Base-by-base conservation (phyloP, 257 asterid genomes). In the Linderniella brevidens region DNA sequence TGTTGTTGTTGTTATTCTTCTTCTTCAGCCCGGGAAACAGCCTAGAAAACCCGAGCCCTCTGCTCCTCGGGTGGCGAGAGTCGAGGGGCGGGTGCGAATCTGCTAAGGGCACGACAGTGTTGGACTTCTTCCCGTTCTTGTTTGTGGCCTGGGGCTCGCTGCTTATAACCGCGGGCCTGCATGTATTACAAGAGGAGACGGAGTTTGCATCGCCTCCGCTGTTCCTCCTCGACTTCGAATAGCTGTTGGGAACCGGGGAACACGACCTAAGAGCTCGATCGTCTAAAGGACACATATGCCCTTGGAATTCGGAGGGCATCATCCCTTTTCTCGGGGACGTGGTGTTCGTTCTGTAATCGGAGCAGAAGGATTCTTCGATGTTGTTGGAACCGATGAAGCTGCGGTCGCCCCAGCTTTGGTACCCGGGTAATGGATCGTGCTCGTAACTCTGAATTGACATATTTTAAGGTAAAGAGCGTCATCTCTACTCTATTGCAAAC, bases 381-480 rank as follows among this genome's bases (percentile, higher is more conserved):
- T n/a, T n/a, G n/a, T n/a, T n/a, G n/a, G n/a, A n/a, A n/a, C n/a
- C n/a, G n/a, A n/a, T n/a, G n/a, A n/a, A n/a, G n/a, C 62, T 68
- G 56, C 56, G 66, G 0, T 63, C 87, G 13, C 68, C 83, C 86
- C 90, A 78, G 49, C 63, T 57, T 43, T 69, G 75, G 54, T 74
- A 83, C 14, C 84, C 82, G 11, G 84, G 66, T 11, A 80, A 50
- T 48, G 93, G 79, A 12, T 81, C 96, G 5, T 84, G 87, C 10
- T 72, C 94, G 53, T 79, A 85, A 54, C 83, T 88, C 98, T 88
- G 87, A n/a, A n/a, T n/a, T n/a, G n/a, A n/a, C n/a, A n/a, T n/a
- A n/a, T n/a, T n/a, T n/a, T n/a, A n/a, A n/a, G n/a, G n/a, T n/a
- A n/a, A n/a, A n/a, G n/a, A n/a, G n/a, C n/a, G n/a, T n/a, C n/a